These are phyloP conservation scores for Uronychia setigera DNA, from an alignment of 73 alveolate species.

Conservation along the genomic window DNA sequence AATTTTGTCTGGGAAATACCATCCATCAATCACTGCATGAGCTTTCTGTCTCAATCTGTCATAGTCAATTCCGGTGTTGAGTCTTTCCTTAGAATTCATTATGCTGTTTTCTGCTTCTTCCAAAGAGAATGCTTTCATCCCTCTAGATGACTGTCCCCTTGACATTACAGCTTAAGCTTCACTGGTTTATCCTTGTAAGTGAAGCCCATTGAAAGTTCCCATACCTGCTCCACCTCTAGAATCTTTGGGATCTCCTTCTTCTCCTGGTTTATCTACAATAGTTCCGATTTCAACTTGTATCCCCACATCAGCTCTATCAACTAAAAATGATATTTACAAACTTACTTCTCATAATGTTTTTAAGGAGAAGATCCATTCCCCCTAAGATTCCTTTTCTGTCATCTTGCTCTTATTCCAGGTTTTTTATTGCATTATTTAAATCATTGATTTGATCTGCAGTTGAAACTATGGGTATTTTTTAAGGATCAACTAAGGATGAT, in stretches of 20 bases:
- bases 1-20: neutral
- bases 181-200: too few relatives aligned
- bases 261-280: neutral
- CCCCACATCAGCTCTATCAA: slow-evolving; percentile 47
- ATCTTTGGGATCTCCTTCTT: neutral
- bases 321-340: slow-evolving; percentile 19
- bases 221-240: neutral
- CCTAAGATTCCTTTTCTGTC: slow-evolving; percentile 25
- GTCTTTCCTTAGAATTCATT: neutral
- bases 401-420: slow-evolving; percentile 37
- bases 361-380: slow-evolving; percentile 51
- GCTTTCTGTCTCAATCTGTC: neutral
- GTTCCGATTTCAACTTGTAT: neutral
- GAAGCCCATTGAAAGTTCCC: too few relatives aligned
- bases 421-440: slow-evolving; percentile 21
- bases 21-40: neutral
- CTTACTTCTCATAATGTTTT: slow-evolving; percentile 34
- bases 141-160: neutral
- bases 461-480: too few relatives aligned
- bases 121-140: neutral
- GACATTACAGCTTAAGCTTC: neutral
- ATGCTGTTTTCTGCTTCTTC: neutral
- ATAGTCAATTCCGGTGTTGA: neutral
- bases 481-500: too few relatives aligned
- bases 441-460: slow-evolving; percentile 14